Conservation (phyloP, 148 eudicot species). For the Arctostaphylos glauca region DNA sequence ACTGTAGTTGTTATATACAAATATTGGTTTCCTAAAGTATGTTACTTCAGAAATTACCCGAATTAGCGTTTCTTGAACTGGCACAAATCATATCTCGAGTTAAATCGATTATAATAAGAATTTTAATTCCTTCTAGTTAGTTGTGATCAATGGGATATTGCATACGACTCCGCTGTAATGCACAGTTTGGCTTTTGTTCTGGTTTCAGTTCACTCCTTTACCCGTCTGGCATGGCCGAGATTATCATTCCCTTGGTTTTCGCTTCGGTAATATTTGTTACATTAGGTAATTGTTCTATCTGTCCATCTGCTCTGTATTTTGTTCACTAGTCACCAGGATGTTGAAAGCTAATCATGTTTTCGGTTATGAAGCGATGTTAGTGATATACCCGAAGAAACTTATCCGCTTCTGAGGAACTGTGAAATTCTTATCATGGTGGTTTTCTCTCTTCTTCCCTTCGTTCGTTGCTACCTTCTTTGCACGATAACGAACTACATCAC, state of each 20-base stretch:
- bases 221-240: slow-evolving; percentile 96
- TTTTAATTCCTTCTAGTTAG: background rate
- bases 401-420: slow-evolving; percentile 81
- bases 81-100: background rate
- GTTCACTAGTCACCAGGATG: background rate
- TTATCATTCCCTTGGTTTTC: slow-evolving; percentile 91
- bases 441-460: slow-evolving; percentile 11
- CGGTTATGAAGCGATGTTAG: slow-evolving; percentile 77
- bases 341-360: background rate
- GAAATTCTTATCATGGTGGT: slow-evolving; percentile 79
- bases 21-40: background rate
- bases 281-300: slow-evolving; percentile 56
- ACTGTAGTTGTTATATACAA: background rate
- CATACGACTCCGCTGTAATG: background rate
- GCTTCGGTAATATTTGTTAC: slow-evolving; percentile 88
- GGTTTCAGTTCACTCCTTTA: slow-evolving; percentile 77
- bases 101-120: background rate
- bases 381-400: slow-evolving; percentile 94
- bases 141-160: background rate
- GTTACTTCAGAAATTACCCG: background rate
- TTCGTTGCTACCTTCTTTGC: background rate
- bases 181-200: background rate
- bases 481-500: background rate
- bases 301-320: background rate
- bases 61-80: background rate